phyloP scores from a whole-genome alignment of 352 stramenopile species.

The Phytophthora uliginosa region DNA sequence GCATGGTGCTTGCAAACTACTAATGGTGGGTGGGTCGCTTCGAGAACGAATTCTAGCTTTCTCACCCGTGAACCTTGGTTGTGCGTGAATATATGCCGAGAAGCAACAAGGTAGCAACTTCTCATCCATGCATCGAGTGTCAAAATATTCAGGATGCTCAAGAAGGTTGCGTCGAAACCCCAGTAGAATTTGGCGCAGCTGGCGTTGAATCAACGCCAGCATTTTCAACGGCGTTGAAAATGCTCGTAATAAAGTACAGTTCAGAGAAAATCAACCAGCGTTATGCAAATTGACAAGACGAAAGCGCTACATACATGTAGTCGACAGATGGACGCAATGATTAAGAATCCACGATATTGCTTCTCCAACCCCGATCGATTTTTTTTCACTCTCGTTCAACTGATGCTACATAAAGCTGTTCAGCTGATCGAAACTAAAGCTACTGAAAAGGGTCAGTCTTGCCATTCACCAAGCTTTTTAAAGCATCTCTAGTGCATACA shows the following conservation, averaged over 20 bases:
- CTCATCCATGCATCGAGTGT: too few relatives aligned
- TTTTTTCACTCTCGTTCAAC: neutral
- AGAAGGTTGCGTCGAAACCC: conserved; percentile 9
- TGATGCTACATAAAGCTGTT: neutral
- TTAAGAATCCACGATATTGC: neutral
- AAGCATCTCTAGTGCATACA: neutral
- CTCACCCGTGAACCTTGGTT: too few relatives aligned
- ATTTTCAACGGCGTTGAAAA: too few relatives aligned
- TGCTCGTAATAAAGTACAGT: conserved; percentile 2
- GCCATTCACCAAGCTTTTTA: neutral
- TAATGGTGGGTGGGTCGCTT: too few relatives aligned
- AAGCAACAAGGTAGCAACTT: too few relatives aligned
- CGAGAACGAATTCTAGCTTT: too few relatives aligned
- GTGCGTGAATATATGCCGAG: too few relatives aligned
- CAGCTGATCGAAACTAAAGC: neutral
- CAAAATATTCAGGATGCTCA: conserved; percentile 4
- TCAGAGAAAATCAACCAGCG: conserved; percentile 22
- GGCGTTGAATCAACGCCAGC: too few relatives aligned
- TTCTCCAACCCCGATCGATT: too few relatives aligned
- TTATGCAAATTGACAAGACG: conserved; percentile 8
- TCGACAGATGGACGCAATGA: neutral
- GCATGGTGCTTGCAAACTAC: too few relatives aligned
- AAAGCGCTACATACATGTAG: conserved; percentile 1
- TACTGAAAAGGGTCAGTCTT: too few relatives aligned
- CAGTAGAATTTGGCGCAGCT: conserved; percentile 31